Percentiles rank a stretch among this genome's conserved stretches.
These are phyloP conservation scores for Stropharia rugosoannulata DNA, from an alignment of 768 basidiomycete genomes.

Conservation along the genomic window DNA sequence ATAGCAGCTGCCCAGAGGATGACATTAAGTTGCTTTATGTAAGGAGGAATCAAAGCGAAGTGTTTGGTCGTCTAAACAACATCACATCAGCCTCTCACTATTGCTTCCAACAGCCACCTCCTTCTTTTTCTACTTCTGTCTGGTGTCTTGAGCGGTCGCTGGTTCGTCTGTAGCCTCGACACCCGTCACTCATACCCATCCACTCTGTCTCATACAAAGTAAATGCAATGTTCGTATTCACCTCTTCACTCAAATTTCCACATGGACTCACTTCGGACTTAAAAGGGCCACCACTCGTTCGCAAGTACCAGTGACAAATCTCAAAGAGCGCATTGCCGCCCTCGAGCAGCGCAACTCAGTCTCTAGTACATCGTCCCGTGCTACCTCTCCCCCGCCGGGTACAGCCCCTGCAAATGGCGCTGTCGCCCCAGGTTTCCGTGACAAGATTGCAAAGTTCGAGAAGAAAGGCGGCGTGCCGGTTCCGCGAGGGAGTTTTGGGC, in stretches of 20 bases:
- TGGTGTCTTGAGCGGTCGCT: constrained; percentile 15
- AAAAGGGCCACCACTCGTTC: constrained; percentile 28
- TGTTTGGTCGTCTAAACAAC: constrained; percentile 10
- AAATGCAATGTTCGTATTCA: constrained; percentile 16
- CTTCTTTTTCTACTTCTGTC: constrained; percentile 6
- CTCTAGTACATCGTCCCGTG: constrained; percentile 21
- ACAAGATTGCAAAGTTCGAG: constrained; percentile 82
- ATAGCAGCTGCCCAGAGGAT: constrained; percentile 1
- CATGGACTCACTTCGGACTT: background rate
- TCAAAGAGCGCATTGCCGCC: constrained; percentile 84
- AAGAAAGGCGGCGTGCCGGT: constrained; percentile 73
- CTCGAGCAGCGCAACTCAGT: constrained; percentile 59
- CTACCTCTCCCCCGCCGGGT: constrained; percentile 24
- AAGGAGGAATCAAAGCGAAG: background rate
- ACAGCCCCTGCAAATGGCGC: constrained; percentile 23
- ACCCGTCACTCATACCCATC: constrained; percentile 12
- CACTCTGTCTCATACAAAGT: background rate
- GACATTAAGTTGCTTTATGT: background rate
- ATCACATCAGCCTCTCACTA: constrained; percentile 8
- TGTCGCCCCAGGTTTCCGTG: constrained; percentile 37
- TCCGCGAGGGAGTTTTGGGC: constrained; percentile 72
- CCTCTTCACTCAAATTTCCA: background rate
- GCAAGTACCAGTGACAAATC: constrained; percentile 44
- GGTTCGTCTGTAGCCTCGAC: constrained; percentile 16
- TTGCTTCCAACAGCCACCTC: constrained; percentile 2